phyloP scores from a whole-genome alignment of 2,329 filamentous ascomycete genomes.

The Ceratocystis variospora region DNA sequence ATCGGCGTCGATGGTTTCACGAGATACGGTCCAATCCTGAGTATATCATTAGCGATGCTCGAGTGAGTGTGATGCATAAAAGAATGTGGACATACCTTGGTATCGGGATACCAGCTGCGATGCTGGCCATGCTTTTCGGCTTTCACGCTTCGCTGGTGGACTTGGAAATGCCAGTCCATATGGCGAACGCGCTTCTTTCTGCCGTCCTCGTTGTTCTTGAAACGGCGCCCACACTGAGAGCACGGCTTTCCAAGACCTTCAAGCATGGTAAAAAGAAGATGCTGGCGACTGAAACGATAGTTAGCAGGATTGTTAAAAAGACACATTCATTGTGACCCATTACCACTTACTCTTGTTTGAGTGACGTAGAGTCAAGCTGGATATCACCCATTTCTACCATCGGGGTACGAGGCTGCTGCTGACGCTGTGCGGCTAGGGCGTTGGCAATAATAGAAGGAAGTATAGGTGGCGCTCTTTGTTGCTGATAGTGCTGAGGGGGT shows the following conservation, averaged over 20 bases:
- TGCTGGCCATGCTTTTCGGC: constrained; percentile 76
- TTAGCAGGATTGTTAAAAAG: background rate
- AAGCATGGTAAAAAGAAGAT: constrained; percentile 61
- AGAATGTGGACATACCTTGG: constrained; percentile 46
- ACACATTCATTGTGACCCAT: no score
- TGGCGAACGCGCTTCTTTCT: constrained; percentile 78
- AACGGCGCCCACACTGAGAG: constrained; percentile 80
- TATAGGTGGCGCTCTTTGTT: constrained; percentile 24
- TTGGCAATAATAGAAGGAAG: constrained; percentile 26
- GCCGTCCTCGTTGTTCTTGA: constrained; percentile 62
- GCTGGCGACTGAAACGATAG: constrained; percentile 21
- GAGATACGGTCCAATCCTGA: constrained; percentile 79
- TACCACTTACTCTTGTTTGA: constrained; percentile 53
- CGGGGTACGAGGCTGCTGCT: constrained; percentile 17
- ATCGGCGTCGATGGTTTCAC: constrained; percentile 61
- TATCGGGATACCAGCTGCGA: constrained; percentile 88
- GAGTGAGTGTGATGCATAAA: constrained; percentile 3
- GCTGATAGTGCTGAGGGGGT: constrained; percentile 9
- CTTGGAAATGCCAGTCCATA: constrained; percentile 96
- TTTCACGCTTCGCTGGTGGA: constrained; percentile 78
- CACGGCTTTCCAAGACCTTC: constrained; percentile 76
- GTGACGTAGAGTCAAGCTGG: constrained; percentile 49
- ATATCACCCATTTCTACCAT: constrained; percentile 20
- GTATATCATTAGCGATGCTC: constrained; percentile 23
- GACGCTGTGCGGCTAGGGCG: constrained; percentile 25